Percentiles rank a stretch among this genome's conserved stretches.
phyloP scores from a whole-genome alignment of 78 protist genomes.

The Anaeramoeba flamelloides region DNA sequence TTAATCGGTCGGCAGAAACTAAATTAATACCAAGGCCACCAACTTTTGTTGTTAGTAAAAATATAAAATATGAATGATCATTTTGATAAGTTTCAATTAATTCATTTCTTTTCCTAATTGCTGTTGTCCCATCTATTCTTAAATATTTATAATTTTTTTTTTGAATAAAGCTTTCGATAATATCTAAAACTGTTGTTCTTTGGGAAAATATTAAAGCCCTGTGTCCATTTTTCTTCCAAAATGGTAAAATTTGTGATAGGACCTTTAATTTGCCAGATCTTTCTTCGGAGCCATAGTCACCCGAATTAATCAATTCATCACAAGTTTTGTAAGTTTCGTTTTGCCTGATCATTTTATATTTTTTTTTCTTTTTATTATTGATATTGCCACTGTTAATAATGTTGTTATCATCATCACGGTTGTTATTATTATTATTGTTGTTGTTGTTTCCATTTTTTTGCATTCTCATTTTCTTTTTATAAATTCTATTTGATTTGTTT shows the following conservation, averaged over 20 bases:
- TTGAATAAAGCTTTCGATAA: not conserved
- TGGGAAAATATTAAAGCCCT: not conserved
- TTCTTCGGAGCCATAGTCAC: not conserved
- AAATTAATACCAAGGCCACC: not conserved
- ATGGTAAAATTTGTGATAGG: conserved; percentile 40
- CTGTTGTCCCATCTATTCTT: not conserved
- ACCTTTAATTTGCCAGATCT: conserved; percentile 58
- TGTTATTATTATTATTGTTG: conserved; percentile 9
- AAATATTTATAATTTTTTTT: not conserved
- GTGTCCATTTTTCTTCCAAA: too few relatives aligned
- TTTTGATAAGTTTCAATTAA: not conserved
- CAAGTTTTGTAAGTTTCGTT: too few relatives aligned
- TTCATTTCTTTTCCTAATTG: not conserved
- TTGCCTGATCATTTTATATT: not conserved
- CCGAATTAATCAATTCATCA: not conserved
- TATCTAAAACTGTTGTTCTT: not conserved
- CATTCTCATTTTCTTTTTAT: not conserved
- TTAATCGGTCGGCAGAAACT: not conserved
- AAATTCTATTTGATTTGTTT: not conserved
- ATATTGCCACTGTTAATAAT: too few relatives aligned
- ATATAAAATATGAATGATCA: not conserved
- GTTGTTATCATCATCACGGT: not conserved
- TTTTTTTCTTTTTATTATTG: too few relatives aligned
- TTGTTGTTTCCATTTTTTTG: conserved; percentile 13
- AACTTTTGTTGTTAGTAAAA: not conserved